Percentiles rank a stretch among this genome's conserved stretches.
Evolutionary conservation across 495 filamentous ascomycete genomes (phyloP).

Genomic region (Hyaloscypha hepaticicola): DNA sequence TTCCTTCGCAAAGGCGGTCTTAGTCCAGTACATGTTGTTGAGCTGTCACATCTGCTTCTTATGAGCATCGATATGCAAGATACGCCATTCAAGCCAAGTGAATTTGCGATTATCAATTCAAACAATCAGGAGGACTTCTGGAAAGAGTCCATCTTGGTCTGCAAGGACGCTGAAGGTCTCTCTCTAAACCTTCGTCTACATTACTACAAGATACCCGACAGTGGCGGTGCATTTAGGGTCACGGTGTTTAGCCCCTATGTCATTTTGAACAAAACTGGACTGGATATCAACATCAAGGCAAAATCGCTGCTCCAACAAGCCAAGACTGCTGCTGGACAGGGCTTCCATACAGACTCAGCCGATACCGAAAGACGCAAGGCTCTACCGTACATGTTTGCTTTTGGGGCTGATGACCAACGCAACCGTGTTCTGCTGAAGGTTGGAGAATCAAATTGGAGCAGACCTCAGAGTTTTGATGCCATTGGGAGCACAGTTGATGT

Average conservation of each 20-base stretch:
- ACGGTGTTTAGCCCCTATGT: slow-evolving; percentile 92
- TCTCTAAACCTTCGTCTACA: slow-evolving; percentile 81
- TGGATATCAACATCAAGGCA: slow-evolving; percentile 84
- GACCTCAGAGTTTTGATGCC: slow-evolving; percentile 97
- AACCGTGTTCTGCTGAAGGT: slow-evolving; percentile 87
- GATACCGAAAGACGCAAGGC: slow-evolving; percentile 53
- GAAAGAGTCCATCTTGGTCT: slow-evolving; percentile 73
- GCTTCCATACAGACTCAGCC: slow-evolving; percentile 33
- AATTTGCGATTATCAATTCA: slow-evolving; percentile 95
- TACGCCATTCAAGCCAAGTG: slow-evolving; percentile 88
- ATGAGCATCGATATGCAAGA: slow-evolving; percentile 96
- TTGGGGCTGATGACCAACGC: slow-evolving; percentile 76
- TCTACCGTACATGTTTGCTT: slow-evolving; percentile 95
- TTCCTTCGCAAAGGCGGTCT: slow-evolving; percentile 94
- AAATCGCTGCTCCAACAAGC: slow-evolving; percentile 83
- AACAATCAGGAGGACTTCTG: slow-evolving; percentile 84
- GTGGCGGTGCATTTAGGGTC: slow-evolving; percentile 94
- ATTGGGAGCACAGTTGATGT: slow-evolving; percentile 90
- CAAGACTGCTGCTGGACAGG: slow-evolving; percentile 76
- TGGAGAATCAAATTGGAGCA: slow-evolving; percentile 90
- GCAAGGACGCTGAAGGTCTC: slow-evolving; percentile 80
- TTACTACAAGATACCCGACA: slow-evolving; percentile 88
- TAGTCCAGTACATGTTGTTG: slow-evolving; percentile 95
- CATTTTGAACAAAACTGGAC: slow-evolving; percentile 89
- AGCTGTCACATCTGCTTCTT: slow-evolving; percentile 87